Evolutionary conservation across 345 rosid species (phyloP), one percentile per base, ranked within the genome.

Genomic region (Pugionium dolabratum): DNA sequence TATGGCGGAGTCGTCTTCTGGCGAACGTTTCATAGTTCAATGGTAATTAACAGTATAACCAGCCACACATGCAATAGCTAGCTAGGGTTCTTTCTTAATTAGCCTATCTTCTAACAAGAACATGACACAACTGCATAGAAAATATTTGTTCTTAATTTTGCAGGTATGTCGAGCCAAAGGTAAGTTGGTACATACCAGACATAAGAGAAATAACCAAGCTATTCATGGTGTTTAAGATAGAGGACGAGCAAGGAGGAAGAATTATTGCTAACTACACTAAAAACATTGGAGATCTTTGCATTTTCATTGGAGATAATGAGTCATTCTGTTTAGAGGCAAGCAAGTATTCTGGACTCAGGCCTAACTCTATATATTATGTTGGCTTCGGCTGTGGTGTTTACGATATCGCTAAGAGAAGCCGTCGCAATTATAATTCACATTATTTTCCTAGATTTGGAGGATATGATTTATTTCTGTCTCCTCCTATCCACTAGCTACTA

Each of bases 281-380:
- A 52, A 4, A 52, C 40, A 52, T 52, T 52, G 57, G 57, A 53
- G 57, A 53, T 53, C 57, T 53, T n/a, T 42, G 46, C 46, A 42
- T 42, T 42, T 42, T 53, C 28, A 6, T 53, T 32, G 59, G 43
- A n/a, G 2, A 36, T 6, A 54, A 54, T 54, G 59, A 54, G 59
- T 11, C 40, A 35, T 54, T 54, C 4, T 54, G 43, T 36, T 10
- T 54, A 7, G 59, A 54, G 44, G 44, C 59, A 34, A 54, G 43
- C 59, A 36, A 35, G 9, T 35, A 35, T 34, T 6, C 59, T 54
- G 32, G 32, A 54, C 59, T 25, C 2, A 54, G 4, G 44, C 59
- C 31, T 54, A 54, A 35, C 59, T 54, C 30, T 36, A 54, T 54
- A 25, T 54, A 54, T 8, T 54, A 54, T 27, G 2, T 36, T 54